Evolutionary conservation across 129 eudicot species (phyloP).

Genomic region (Artemisia annua): DNA sequence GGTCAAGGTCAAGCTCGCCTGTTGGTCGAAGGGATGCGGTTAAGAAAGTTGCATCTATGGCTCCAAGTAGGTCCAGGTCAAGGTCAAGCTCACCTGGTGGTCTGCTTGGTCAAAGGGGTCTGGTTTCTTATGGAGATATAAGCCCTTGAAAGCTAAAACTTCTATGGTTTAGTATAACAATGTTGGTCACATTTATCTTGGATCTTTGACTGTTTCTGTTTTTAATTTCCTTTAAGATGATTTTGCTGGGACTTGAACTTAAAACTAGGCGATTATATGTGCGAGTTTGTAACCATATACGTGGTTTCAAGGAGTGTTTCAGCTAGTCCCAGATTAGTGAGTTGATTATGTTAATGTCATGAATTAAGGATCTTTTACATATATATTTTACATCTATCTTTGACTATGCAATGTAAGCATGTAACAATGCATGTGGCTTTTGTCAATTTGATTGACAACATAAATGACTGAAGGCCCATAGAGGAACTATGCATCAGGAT

Average conservation of each 20-base stretch:
- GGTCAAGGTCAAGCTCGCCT: slow-evolving; percentile 11
- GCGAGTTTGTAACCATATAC: neutral
- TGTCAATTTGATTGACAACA: too few species aligned
- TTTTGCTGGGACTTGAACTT: slow-evolving; percentile 3
- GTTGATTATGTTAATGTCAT: too few species aligned
- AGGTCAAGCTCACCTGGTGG: slow-evolving; percentile 58
- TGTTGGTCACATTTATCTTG: slow-evolving; percentile 3
- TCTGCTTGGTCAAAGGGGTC: slow-evolving; percentile 55
- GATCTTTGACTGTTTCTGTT: slow-evolving; percentile 11
- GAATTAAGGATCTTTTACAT: too few species aligned
- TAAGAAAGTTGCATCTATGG: slow-evolving; percentile 35
- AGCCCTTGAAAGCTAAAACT: slow-evolving; percentile 40
- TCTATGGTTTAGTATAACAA: neutral
- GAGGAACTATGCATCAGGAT: too few species aligned
- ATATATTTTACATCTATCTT: too few species aligned
- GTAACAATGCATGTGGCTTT: too few species aligned
- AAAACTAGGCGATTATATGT: slow-evolving; percentile 2
- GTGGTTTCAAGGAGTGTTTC: neutral
- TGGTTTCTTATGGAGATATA: slow-evolving; percentile 88
- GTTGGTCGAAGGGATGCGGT: slow-evolving; percentile 6
- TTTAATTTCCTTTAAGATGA: neutral
- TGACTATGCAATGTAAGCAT: too few species aligned
- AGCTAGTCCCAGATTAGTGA: too few species aligned
- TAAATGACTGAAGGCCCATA: too few species aligned
- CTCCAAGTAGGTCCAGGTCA: slow-evolving; percentile 46